Percentiles rank a stretch among this genome's conserved stretches.
These are phyloP conservation scores for Paecilomyces niveus DNA, from an alignment of 2,329 filamentous ascomycete genomes.

Conservation along the genomic window DNA sequence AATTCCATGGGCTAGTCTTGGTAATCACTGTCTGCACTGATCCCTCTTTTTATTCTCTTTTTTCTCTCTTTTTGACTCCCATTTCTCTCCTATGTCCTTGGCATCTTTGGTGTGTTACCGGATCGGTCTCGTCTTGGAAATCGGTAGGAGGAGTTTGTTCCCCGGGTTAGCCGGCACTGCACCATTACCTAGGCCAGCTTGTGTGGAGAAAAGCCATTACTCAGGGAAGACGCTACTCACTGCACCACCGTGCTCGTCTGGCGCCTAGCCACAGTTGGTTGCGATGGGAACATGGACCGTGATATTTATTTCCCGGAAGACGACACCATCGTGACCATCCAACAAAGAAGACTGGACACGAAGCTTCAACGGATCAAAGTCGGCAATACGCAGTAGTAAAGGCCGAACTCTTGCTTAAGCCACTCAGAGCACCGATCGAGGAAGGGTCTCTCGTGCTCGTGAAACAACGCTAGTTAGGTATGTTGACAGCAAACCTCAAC, in stretches of 20 bases:
- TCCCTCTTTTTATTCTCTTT: not conserved
- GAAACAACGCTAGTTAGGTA: not conserved
- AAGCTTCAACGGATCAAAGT: not conserved
- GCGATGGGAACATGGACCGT: not conserved
- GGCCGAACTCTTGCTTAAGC: not conserved
- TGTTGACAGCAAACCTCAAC: not conserved
- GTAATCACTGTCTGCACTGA: not conserved
- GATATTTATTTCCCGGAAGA: not conserved
- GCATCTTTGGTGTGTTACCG: not conserved
- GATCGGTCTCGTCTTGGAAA: not conserved
- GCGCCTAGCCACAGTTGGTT: not conserved
- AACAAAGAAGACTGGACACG: not conserved
- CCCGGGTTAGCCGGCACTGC: not conserved
- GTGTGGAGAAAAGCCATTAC: not conserved
- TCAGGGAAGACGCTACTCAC: not conserved
- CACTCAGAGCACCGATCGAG: not conserved
- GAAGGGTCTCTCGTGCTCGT: not conserved
- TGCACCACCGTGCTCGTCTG: not conserved
- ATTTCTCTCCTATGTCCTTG: not conserved
- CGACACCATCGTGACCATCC: not conserved
- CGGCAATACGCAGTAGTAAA: not conserved
- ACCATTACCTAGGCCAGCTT: not conserved
- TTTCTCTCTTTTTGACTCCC: not conserved
- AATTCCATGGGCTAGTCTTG: not conserved
- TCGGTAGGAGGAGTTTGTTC: not conserved